Percentiles rank a stretch among this genome's conserved stretches.
These are phyloP conservation scores for Colletotrichum horii DNA, from an alignment of 2,329 filamentous ascomycete genomes.

Conservation along the genomic window DNA sequence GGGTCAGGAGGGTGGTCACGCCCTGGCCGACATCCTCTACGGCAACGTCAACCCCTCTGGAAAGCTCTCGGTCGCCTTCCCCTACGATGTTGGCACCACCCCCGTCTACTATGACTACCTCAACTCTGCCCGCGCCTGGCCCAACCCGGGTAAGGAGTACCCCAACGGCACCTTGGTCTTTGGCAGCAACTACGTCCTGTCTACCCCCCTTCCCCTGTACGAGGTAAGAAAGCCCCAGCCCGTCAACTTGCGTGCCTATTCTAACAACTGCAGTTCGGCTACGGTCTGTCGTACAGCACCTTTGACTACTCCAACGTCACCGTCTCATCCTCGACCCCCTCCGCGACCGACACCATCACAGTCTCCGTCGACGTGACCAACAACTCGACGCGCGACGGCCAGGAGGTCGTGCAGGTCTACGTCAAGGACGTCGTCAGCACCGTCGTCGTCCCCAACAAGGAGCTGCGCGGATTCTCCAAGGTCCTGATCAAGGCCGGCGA, in stretches of 20 bases:
- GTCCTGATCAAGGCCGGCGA: conserved; percentile 64
- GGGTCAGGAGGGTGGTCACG: conserved; percentile 70
- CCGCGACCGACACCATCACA: conserved; percentile 57
- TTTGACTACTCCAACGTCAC: conserved; percentile 64
- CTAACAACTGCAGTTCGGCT: conserved; percentile 57
- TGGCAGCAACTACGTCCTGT: conserved; percentile 69
- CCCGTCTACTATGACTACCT: conserved; percentile 77
- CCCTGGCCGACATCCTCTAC: conserved; percentile 69
- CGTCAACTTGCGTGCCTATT: fast-evolving
- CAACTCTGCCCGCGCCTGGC: conserved; percentile 64
- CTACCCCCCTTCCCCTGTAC: conserved; percentile 64
- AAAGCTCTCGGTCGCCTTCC: conserved; percentile 70
- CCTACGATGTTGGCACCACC: conserved; percentile 68
- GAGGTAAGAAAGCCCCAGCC: conserved; percentile 26
- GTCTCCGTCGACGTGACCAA: conserved; percentile 69
- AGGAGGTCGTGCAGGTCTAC: conserved; percentile 73
- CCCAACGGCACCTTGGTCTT: conserved; percentile 67
- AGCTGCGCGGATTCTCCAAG: conserved; percentile 73
- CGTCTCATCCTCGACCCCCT: conserved; percentile 53
- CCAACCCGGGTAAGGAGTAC: conserved; percentile 57
- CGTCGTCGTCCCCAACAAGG: conserved; percentile 68
- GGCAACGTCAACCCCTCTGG: conserved; percentile 70
- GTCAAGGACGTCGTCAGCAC: conserved; percentile 66
- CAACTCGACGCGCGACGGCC: conserved; percentile 58
- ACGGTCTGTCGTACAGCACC: conserved; percentile 68